Evolutionary conservation across 495 filamentous ascomycete genomes (phyloP).

Genomic region (Astrothelium macrocarpum): DNA sequence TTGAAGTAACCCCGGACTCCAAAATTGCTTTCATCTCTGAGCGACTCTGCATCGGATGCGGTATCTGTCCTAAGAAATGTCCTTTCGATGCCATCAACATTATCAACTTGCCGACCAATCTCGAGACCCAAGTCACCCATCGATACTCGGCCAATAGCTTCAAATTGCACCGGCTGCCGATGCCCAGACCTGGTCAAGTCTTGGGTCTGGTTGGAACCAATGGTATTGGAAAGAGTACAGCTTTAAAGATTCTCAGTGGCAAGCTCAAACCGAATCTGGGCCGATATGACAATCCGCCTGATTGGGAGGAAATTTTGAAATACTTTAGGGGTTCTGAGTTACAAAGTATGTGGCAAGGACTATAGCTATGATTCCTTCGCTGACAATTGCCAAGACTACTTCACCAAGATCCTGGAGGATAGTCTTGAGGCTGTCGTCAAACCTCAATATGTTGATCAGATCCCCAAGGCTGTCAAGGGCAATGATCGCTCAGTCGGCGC

Average conservation of each 20-base stretch:
- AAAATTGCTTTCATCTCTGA: constrained; percentile 98
- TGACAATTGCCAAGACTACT: constrained; percentile 60
- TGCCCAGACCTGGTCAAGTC: constrained; percentile 92
- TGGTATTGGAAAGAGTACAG: constrained; percentile 99
- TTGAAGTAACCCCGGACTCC: constrained; percentile 80
- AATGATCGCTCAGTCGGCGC: constrained; percentile 63
- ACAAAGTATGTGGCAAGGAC: constrained; percentile 55
- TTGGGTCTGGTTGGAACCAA: constrained; percentile 95
- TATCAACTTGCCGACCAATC: constrained; percentile 98
- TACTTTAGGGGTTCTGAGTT: constrained; percentile 96
- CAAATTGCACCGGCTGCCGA: constrained; percentile 93
- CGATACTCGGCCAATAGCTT: constrained; percentile 99
- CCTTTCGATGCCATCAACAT: constrained; percentile 99
- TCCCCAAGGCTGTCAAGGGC: constrained; percentile 81
- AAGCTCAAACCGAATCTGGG: constrained; percentile 98
- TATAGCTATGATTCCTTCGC: constrained; percentile 6
- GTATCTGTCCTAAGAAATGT: constrained; percentile 98
- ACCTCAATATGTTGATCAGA: constrained; percentile 97
- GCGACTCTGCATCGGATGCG: constrained; percentile 88
- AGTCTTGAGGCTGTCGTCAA: constrained; percentile 94
- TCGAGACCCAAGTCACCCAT: constrained; percentile 94
- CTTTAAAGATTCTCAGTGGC: constrained; percentile 92
- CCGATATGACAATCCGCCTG: constrained; percentile 87
- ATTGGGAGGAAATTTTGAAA: constrained; percentile 98
- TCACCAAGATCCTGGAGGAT: constrained; percentile 95